A percentile compares a stretch with the other conserved stretches of the same genome.
Conservation (phyloP, 139 green algal genomes). For the Nannochloris sp. region DNA sequence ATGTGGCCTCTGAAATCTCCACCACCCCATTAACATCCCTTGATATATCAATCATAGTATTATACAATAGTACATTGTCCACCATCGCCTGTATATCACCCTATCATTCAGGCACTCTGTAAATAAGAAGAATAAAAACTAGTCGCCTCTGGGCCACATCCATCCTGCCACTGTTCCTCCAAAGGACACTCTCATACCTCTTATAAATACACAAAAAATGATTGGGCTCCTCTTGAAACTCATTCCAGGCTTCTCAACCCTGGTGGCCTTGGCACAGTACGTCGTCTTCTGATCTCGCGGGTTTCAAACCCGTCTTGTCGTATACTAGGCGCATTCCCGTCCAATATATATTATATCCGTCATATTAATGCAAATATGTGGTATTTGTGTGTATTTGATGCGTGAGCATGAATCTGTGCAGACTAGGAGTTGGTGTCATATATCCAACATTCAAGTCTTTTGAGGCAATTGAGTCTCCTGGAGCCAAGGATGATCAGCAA, state of each 20-base stretch:
- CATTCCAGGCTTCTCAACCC: slow-evolving; percentile 12
- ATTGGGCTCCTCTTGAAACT: slow-evolving; percentile 5
- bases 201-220: not conserved
- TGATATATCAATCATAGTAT: no score
- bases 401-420: not conserved
- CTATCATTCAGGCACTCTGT: no score
- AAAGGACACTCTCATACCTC: not conserved
- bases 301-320: no score
- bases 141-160: no score
- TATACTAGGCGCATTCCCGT: no score
- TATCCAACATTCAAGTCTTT: slow-evolving; percentile 24
- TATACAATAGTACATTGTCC: no score
- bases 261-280: slow-evolving; percentile 4
- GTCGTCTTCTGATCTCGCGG: not conserved
- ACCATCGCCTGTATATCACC: no score
- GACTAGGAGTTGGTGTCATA: slow-evolving; percentile 20
- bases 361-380: not conserved
- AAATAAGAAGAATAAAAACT: no score
- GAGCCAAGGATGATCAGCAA: slow-evolving; percentile 22
- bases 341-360: not conserved
- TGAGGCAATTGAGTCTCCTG: slow-evolving; percentile 19
- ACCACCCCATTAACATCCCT: no score
- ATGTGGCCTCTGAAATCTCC: no score
- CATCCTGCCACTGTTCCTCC: not conserved
- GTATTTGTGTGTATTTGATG: not conserved